These are phyloP conservation scores for Scleroderma citrinum DNA, from an alignment of 768 basidiomycete genomes.

Conservation along the genomic window DNA sequence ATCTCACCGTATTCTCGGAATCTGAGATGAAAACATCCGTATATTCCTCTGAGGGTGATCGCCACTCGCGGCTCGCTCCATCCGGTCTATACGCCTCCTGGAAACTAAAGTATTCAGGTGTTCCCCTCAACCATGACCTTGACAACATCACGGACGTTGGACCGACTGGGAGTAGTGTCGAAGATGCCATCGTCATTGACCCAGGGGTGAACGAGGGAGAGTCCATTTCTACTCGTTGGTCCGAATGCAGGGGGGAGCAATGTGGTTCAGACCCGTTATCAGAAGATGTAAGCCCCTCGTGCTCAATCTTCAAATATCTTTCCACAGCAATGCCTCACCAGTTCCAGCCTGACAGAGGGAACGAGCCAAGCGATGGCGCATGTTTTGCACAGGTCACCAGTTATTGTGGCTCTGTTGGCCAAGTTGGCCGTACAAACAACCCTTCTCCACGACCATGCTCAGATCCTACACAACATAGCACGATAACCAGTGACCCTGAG, in stretches of 20 bases:
- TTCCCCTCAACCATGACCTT: background rate
- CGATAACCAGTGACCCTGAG: background rate
- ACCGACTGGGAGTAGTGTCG: slow-evolving; percentile 8
- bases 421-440: background rate
- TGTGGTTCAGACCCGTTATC: background rate
- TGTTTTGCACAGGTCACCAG: no score
- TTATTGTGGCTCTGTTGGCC: background rate
- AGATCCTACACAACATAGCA: no score
- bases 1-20: background rate
- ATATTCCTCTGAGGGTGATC: background rate
- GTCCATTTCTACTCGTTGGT: background rate
- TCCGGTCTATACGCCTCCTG: background rate
- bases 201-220: slow-evolving; percentile 12
- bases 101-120: background rate
- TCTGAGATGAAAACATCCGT: background rate
- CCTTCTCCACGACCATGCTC: background rate
- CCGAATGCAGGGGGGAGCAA: background rate
- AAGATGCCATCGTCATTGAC: slow-evolving; percentile 19
- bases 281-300: background rate
- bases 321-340: background rate
- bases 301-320: background rate
- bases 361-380: background rate
- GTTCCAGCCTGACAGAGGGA: background rate
- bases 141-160: background rate
- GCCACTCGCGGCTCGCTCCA: background rate